Evolutionary conservation across 441 rosid genomes (phyloP).

Genomic region (Adansonia gregorii): DNA sequence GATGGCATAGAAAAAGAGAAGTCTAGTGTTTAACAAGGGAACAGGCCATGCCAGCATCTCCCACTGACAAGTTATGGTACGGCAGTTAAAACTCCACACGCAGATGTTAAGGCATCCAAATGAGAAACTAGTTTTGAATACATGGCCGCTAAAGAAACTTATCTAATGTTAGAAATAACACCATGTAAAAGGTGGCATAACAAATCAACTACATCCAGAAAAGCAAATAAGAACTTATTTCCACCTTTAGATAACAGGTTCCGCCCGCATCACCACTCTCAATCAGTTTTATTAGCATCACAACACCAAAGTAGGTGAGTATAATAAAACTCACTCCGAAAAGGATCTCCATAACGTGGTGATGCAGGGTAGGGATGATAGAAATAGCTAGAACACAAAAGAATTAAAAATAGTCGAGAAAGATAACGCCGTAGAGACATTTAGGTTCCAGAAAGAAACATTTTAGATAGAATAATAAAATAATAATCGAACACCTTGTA

Average conservation of each 20-base stretch:
- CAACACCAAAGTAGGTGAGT: neutral
- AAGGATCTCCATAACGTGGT: neutral
- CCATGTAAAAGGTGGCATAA: neutral
- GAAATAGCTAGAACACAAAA: no score
- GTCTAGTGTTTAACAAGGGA: neutral
- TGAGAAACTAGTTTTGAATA: neutral
- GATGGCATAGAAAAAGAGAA: neutral
- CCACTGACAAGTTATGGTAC: neutral
- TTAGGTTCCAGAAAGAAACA: no score
- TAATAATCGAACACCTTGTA: no score
- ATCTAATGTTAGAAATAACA: neutral
- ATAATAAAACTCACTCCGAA: neutral
- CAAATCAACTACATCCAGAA: neutral
- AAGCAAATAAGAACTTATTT: neutral
- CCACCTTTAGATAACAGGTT: neutral
- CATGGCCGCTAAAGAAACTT: neutral
- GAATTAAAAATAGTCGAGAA: no score
- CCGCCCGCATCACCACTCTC: neutral
- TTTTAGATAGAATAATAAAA: no score
- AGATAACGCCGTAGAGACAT: no score
- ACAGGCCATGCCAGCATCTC: neutral
- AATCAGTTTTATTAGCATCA: neutral
- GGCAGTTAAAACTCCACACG: neutral
- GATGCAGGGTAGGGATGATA: neutral
- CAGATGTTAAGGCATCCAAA: neutral